phyloP scores from a whole-genome alignment of 2,329 filamentous ascomycete genomes.

The Phialemonium atrogriseum region DNA sequence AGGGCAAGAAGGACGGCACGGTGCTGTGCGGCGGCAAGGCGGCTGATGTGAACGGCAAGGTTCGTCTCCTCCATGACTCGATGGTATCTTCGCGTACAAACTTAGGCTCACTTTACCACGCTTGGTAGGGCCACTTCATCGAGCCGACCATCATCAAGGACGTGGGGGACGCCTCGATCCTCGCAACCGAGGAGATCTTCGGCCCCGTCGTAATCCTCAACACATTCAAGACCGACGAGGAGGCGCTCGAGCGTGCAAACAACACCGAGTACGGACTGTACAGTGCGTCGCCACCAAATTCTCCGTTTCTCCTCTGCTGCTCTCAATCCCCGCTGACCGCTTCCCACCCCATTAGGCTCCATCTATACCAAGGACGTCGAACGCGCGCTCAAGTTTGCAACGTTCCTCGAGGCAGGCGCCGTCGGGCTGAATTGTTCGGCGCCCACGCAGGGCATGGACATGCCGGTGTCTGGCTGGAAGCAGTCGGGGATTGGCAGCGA shows the following conservation, averaged over 20 bases:
- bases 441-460: conserved; percentile 53
- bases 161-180: conserved; percentile 77
- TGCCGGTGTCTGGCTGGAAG: conserved; percentile 65
- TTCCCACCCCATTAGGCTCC: too few relatives aligned
- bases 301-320: too few relatives aligned
- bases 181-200: conserved; percentile 88
- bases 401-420: conserved; percentile 62
- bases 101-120: too few relatives aligned
- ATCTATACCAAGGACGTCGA: conserved; percentile 77
- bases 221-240: conserved; percentile 79
- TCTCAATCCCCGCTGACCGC: too few relatives aligned
- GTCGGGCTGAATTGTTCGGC: conserved; percentile 61
- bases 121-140: conserved; percentile 80
- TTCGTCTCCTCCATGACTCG: too few relatives aligned
- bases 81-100: too few relatives aligned
- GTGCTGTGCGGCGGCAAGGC: conserved; percentile 52
- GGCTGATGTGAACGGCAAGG: too few relatives aligned
- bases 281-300: too few relatives aligned
- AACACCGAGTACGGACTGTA: conserved; percentile 73
- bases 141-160: conserved; percentile 85
- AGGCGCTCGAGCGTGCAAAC: conserved; percentile 69
- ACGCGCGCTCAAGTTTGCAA: conserved; percentile 72
- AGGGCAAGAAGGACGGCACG: conserved; percentile 51
- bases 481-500: conserved; percentile 72
- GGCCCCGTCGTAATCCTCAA: conserved; percentile 77